Evolutionary conservation across 768 basidiomycete species (phyloP), one percentile per base, ranked within the genome.

Genomic region (Wakefieldia striispora): DNA sequence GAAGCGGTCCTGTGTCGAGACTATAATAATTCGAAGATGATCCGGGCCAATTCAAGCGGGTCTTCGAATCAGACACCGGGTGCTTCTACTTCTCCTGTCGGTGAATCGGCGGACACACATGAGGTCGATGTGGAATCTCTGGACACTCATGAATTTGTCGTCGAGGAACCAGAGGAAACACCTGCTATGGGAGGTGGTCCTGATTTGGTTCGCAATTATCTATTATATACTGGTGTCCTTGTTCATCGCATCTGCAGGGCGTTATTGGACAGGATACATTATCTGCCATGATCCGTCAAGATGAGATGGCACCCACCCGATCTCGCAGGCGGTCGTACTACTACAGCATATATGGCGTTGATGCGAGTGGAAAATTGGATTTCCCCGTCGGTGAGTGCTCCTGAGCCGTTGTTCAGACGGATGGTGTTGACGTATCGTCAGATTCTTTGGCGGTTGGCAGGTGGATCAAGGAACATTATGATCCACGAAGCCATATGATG

Each of bases 221-320:
- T 50, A 26, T 29, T 40, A 33, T 39, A 37, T 49, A 4, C 2
- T 40, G 36, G 7, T 40, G 27, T 38, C 41, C 16, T 41, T 43
- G 40, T 51, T 53, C 33, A 56, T 54, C 47, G 29, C 31, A 27
- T 49, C 40, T 47, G 16, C 55, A 88, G 86, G 87, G 86, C n/a
- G 56, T 59, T 7, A 84, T 89, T 43, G 78, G 84, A 16, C 86
- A 89, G 55, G 87, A 90, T 58, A 80, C 86, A 7, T 71, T 90
- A 36, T 78, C 81, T 44, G 70, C 78, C 16, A 87, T 88, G 83
- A 88, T 90, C 58, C 77, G 82, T 34, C 81, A 83, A 44, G 88
- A 90, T 54, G 88, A 89, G 65, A 68, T 79, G 52, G 70, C 77
- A 20, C 83, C 84, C 8, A 67, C 73, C 24, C 78, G 84, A 39